These are phyloP conservation scores for Daldinia sp. DNA, from an alignment of 2,329 filamentous ascomycete species.

Conservation along the genomic window DNA sequence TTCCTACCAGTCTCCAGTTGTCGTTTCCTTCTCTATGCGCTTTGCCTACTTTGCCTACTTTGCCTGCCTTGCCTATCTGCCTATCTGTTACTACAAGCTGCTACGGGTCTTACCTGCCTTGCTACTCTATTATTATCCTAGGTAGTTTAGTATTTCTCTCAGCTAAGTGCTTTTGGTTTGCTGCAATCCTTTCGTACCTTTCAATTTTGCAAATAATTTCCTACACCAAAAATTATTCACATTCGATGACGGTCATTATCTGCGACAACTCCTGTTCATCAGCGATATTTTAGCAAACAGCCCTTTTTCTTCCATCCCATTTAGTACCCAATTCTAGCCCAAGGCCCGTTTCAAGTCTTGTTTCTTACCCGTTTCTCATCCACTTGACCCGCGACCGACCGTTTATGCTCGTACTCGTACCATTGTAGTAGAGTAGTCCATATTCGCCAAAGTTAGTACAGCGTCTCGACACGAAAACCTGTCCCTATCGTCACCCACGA, in stretches of 20 bases:
- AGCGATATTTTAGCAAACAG: constrained; percentile 40
- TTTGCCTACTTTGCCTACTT: constrained; percentile 29
- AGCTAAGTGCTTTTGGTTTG: constrained; percentile 33
- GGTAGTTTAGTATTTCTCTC: constrained; percentile 18
- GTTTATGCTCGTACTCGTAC: constrained; percentile 36
- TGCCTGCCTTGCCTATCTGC: constrained; percentile 14
- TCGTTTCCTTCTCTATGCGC: constrained; percentile 33
- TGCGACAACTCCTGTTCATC: constrained; percentile 25
- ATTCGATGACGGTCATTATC: constrained; percentile 31
- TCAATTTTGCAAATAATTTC: constrained; percentile 40
- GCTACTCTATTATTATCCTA: constrained; percentile 32
- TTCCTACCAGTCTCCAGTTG: constrained; percentile 26
- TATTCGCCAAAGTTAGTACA: constrained; percentile 31
- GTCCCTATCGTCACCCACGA: constrained; percentile 52
- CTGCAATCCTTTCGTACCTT: constrained; percentile 36
- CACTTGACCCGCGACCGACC: constrained; percentile 40
- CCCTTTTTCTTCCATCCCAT: constrained; percentile 25
- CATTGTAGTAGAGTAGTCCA: constrained; percentile 34
- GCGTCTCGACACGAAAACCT: constrained; percentile 37
- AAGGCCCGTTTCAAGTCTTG: constrained; percentile 17
- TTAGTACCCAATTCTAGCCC: constrained; percentile 17
- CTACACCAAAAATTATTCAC: constrained; percentile 36
- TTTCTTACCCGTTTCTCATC: constrained; percentile 11
- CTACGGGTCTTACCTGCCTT: constrained; percentile 8
- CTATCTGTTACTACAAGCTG: constrained; percentile 19